A percentile compares a stretch with the other conserved stretches of the same genome.
phyloP scores from a whole-genome alignment of 257 asterid genomes.

The Jaltomata sinuosa region DNA sequence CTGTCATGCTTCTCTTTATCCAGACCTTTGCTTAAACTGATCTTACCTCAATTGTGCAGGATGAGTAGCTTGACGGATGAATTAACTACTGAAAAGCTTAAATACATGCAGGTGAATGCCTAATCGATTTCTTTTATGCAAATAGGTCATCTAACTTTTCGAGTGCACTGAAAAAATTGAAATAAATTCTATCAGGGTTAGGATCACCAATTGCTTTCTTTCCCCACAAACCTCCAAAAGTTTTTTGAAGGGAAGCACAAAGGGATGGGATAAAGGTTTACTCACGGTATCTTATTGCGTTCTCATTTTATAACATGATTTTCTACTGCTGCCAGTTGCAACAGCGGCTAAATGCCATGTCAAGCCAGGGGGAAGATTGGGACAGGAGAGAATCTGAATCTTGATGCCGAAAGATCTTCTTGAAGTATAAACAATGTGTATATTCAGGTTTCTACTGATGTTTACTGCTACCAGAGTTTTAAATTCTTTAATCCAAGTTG shows the following conservation, averaged over 20 bases:
- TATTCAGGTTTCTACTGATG: constrained; percentile 26
- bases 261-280: not conserved
- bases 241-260: not conserved
- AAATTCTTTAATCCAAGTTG: not conserved
- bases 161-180: not conserved
- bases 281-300: not conserved
- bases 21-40: constrained; percentile 10
- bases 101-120: constrained; percentile 55
- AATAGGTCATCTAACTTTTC: not conserved
- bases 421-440: constrained; percentile 33
- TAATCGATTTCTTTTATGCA: not conserved
- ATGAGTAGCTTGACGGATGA: constrained; percentile 77
- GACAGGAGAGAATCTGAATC: constrained; percentile 52
- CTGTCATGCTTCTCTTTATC: not conserved
- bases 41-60: constrained; percentile 32
- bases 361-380: constrained; percentile 56
- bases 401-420: constrained; percentile 22
- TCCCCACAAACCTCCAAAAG: not conserved
- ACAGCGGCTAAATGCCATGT: constrained; percentile 43
- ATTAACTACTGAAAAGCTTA: constrained; percentile 62
- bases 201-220: not conserved
- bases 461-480: not conserved
- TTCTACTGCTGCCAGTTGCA: constrained; percentile 57
- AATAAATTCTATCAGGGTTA: not conserved
- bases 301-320: not conserved